Conservation (phyloP, 257 asterid species). For the Linaria vulgaris region DNA sequence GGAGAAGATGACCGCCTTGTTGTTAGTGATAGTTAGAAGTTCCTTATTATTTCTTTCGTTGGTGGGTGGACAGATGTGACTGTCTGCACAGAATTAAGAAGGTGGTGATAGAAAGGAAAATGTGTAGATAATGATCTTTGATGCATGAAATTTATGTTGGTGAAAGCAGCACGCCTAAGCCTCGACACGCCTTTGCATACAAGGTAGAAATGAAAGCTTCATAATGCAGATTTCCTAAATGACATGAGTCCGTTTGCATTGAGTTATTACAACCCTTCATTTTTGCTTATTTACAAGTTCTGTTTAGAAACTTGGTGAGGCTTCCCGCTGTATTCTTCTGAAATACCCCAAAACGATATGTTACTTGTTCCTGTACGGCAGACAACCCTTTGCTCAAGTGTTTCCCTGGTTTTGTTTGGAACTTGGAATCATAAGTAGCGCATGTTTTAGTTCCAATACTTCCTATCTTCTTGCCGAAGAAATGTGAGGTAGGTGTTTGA, state of each 20-base stretch:
- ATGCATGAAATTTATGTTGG: neutral
- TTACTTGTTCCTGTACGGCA: neutral
- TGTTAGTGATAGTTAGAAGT: constrained; percentile 1
- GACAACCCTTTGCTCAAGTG: neutral
- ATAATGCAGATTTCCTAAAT: constrained; percentile 13
- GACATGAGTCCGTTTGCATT: neutral
- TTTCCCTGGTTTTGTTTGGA: neutral
- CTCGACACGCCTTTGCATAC: neutral
- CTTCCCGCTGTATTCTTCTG: neutral
- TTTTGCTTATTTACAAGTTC: neutral
- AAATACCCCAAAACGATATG: neutral
- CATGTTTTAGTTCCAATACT: neutral
- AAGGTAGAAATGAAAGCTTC: too few relatives aligned
- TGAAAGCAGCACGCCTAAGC: constrained; percentile 3
- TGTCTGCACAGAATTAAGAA: neutral
- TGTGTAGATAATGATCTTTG: constrained; percentile 6
- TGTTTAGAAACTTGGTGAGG: neutral
- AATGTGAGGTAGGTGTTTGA: neutral
- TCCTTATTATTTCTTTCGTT: constrained; percentile 11
- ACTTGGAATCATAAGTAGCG: neutral
- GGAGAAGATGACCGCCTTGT: constrained; percentile 44
- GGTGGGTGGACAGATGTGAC: neutral
- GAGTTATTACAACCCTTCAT: neutral
- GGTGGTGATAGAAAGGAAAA: neutral
- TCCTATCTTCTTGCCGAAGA: neutral